A percentile compares a stretch with the other conserved stretches of the same genome.
Conservation (phyloP, 2,329 filamentous ascomycete genomes). For the Aspergillus cejpii region DNA sequence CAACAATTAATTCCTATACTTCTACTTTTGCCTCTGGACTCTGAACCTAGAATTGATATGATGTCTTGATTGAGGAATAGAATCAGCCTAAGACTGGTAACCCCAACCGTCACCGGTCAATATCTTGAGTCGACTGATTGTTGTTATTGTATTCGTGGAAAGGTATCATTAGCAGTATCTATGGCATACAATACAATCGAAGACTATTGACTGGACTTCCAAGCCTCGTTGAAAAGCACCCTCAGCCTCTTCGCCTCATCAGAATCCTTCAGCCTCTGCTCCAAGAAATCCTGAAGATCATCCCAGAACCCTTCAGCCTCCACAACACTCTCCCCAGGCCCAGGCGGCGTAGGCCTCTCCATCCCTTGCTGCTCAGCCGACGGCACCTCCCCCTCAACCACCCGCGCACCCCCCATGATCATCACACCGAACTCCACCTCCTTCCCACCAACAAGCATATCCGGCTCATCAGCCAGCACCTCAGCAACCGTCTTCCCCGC, state of each 20-base stretch:
- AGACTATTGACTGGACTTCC: conserved; percentile 36
- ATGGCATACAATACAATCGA: background rate
- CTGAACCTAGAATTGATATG: background rate
- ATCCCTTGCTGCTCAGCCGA: conserved; percentile 23
- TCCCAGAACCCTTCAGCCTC: conserved; percentile 73
- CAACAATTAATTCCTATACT: conserved; percentile 14
- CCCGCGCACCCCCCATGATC: conserved; percentile 66
- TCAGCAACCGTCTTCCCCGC: conserved; percentile 73
- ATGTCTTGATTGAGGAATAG: background rate
- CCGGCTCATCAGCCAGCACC: conserved; percentile 54
- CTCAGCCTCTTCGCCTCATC: conserved; percentile 58
- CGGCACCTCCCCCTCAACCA: conserved; percentile 29
- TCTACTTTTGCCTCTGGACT: background rate
- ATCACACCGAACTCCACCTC: conserved; percentile 75
- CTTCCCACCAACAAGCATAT: conserved; percentile 33
- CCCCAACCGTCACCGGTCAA: too few relatives aligned
- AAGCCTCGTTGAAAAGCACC: conserved; percentile 63
- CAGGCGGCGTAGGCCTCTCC: conserved; percentile 18
- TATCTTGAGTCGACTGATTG: too few relatives aligned
- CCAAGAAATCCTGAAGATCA: conserved; percentile 73
- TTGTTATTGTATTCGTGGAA: background rate
- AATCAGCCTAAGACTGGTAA: too few relatives aligned
- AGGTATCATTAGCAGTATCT: conserved; percentile 10
- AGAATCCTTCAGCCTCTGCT: conserved; percentile 69
- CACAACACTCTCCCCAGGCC: conserved; percentile 52